Conservation (phyloP, 352 stramenopile species). For the Globisporangium middletonii region DNA sequence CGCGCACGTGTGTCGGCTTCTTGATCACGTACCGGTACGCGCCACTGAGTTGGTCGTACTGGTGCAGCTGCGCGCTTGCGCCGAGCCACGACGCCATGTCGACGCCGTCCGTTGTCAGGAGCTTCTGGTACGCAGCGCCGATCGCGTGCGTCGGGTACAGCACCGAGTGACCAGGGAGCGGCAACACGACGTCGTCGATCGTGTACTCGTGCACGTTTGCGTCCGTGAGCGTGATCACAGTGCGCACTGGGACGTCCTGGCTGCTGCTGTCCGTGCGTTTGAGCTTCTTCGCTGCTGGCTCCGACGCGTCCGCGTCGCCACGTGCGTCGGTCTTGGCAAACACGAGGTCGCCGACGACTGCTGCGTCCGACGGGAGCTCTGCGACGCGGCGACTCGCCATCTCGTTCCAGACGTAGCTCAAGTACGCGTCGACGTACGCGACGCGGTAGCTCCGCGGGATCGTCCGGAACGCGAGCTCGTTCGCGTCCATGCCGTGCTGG, state of each 20-base stretch:
- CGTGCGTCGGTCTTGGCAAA: conserved; percentile 18
- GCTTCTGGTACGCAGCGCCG: conserved; percentile 37
- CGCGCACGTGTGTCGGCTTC: conserved; percentile 76
- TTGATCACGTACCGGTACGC: conserved; percentile 92
- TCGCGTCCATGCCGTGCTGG: conserved; percentile 66
- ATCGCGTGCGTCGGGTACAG: conserved; percentile 78
- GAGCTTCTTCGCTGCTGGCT: conserved; percentile 10
- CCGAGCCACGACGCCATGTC: conserved; percentile 33
- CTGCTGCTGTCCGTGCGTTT: conserved; percentile 25
- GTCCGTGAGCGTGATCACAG: conserved; percentile 64
- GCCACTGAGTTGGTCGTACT: conserved; percentile 69
- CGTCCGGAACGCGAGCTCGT: conserved; percentile 64
- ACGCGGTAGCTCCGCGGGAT: conserved; percentile 55
- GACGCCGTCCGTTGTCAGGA: conserved; percentile 51
- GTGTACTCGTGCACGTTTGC: conserved; percentile 83
- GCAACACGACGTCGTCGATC: conserved; percentile 93
- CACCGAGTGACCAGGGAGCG: conserved; percentile 88
- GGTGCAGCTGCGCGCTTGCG: conserved; percentile 23
- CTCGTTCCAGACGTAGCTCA: conserved; percentile 95
- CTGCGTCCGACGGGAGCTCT: conserved; percentile 39
- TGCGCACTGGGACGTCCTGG: conserved; percentile 19
- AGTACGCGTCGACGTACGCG: conserved; percentile 80
- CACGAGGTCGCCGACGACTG: conserved; percentile 90
- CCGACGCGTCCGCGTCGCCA: neutral
- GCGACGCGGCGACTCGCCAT: conserved; percentile 88